These are phyloP conservation scores for Pseudoscleropodium purum DNA, from an alignment of 225 moss, liverwort and hornwort genomes.

Conservation along the genomic window DNA sequence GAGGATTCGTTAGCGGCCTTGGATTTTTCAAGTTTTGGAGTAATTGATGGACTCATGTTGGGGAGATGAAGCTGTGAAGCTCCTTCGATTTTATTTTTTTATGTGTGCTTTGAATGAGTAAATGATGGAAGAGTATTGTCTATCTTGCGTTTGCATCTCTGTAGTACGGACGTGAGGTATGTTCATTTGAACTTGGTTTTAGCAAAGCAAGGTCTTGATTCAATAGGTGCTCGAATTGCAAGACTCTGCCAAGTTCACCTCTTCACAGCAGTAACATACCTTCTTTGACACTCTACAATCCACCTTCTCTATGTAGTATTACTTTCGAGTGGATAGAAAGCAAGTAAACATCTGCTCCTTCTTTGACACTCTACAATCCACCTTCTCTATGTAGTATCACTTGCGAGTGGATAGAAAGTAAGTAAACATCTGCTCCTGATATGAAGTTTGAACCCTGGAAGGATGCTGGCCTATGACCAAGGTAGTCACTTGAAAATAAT, in stretches of 20 bases:
- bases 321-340: neutral
- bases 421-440: neutral
- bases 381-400: neutral
- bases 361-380: neutral
- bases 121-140: neutral
- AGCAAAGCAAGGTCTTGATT: neutral
- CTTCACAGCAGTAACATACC: neutral
- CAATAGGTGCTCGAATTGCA: neutral
- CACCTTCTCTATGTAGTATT: neutral
- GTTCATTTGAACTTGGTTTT: neutral
- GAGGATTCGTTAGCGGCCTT: neutral
- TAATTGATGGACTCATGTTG: neutral
- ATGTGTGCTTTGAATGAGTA: neutral
- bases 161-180: neutral
- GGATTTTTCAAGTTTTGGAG: neutral
- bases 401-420: neutral
- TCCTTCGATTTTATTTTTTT: neutral
- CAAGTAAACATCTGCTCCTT: too few species aligned
- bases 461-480: fast-evolving
- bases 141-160: neutral
- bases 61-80: neutral
- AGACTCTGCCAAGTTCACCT: neutral
- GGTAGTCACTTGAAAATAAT: neutral
- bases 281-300: neutral
- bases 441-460: neutral